These are phyloP conservation scores for Nannizzia gypsea DNA, from an alignment of 2,329 filamentous ascomycete species.

Conservation along the genomic window DNA sequence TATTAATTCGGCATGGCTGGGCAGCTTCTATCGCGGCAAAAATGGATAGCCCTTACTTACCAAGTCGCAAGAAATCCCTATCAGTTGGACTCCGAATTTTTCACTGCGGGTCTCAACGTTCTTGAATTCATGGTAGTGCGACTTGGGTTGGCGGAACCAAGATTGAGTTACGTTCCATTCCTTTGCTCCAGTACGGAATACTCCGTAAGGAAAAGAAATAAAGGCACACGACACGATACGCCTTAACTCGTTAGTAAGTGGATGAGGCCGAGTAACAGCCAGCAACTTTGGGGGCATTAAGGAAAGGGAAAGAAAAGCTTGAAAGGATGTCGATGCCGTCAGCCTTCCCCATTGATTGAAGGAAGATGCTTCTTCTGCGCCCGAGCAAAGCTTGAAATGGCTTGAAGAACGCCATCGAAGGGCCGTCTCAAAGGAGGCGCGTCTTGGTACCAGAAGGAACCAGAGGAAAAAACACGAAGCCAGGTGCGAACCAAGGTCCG, in stretches of 20 bases:
- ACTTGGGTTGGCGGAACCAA: too few relatives aligned
- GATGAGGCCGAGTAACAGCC: too few relatives aligned
- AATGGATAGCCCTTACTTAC: neutral
- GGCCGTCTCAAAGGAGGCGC: neutral
- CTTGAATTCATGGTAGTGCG: too few relatives aligned
- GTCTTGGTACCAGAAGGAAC: neutral
- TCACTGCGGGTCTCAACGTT: neutral
- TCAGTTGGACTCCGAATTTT: neutral
- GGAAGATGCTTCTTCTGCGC: neutral
- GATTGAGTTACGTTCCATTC: too few relatives aligned
- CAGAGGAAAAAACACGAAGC: neutral
- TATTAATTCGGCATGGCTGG: neutral
- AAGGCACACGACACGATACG: neutral
- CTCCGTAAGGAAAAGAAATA: too few relatives aligned
- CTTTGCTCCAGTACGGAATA: too few relatives aligned
- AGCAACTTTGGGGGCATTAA: too few relatives aligned
- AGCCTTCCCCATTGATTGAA: neutral
- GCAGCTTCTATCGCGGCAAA: neutral
- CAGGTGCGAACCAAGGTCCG: too few relatives aligned
- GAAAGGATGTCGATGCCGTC: too few relatives aligned
- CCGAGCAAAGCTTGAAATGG: neutral
- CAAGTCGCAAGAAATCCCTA: neutral
- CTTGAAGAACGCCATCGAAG: neutral
- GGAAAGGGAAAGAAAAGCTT: too few relatives aligned
- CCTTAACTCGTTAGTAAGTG: too few relatives aligned